Percentiles rank a stretch among this genome's conserved stretches.
These are phyloP conservation scores for Phytophthora colocasiae DNA, from an alignment of 352 stramenopile species.

Conservation along the genomic window DNA sequence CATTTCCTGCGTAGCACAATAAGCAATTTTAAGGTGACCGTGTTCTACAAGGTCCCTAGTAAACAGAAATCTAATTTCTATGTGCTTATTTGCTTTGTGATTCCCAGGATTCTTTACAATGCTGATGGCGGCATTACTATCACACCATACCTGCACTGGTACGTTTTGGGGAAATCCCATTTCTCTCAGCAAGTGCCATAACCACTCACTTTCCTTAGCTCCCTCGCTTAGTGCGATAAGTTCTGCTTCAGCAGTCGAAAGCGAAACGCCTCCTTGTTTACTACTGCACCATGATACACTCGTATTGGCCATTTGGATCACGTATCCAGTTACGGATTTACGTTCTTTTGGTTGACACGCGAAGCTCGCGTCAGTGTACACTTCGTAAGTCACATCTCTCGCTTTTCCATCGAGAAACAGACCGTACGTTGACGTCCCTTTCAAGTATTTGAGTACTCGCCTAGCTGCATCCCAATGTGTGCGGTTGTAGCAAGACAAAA, in stretches of 20 bases:
- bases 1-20: constrained; percentile 27
- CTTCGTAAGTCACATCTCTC: constrained; percentile 7
- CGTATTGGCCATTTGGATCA: constrained; percentile 5
- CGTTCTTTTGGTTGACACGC: constrained; percentile 9
- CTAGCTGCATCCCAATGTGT: constrained; percentile 31
- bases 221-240: constrained; percentile 13
- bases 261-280: constrained; percentile 8
- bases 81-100: constrained; percentile 29
- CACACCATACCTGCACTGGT: constrained; percentile 12
- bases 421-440: constrained; percentile 22
- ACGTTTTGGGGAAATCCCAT: constrained; percentile 14
- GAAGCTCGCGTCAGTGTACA: constrained; percentile 9
- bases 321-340: constrained; percentile 9
- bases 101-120: constrained; percentile 13
- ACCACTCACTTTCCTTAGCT: constrained; percentile 15
- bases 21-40: constrained; percentile 5
- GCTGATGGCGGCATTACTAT: constrained; percentile 12
- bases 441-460: constrained; percentile 30
- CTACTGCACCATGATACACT: constrained; percentile 16
- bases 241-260: constrained; percentile 20
- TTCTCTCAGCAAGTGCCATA: constrained; percentile 8
- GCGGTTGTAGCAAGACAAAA: no score
- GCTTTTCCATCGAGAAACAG: constrained; percentile 11
- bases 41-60: constrained; percentile 16
- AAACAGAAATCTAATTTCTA: constrained; percentile 33